phyloP scores from a whole-genome alignment of 2,329 filamentous ascomycete genomes.

The Xylaria sp. region DNA sequence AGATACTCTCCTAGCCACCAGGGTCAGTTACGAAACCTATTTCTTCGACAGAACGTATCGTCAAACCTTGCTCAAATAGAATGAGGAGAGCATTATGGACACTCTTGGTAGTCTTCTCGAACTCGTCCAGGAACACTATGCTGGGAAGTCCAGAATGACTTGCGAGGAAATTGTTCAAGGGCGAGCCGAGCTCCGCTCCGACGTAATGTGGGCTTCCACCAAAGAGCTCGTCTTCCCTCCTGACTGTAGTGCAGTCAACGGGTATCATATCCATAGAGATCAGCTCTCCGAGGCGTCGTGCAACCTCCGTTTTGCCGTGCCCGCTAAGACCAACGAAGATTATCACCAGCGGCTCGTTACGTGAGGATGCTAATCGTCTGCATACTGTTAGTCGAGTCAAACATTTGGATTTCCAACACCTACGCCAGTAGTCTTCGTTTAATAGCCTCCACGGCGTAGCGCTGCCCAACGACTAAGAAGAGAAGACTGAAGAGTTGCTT shows the following conservation, averaged over 20 bases:
- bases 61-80: slow-evolving; percentile 49
- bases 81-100: slow-evolving; percentile 51
- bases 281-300: slow-evolving; percentile 47
- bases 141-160: slow-evolving; percentile 42
- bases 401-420: too few species aligned
- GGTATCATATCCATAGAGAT: slow-evolving; percentile 45
- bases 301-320: slow-evolving; percentile 57
- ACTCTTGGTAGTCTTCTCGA: slow-evolving; percentile 51
- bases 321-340: slow-evolving; percentile 53
- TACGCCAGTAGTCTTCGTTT: too few species aligned
- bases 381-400: too few species aligned
- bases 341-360: slow-evolving; percentile 48
- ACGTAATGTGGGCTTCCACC: slow-evolving; percentile 46
- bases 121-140: slow-evolving; percentile 58
- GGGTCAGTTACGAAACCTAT: neutral
- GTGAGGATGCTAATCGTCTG: too few species aligned
- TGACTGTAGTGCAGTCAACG: slow-evolving; percentile 49
- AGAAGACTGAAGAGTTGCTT: too few species aligned
- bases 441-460: too few species aligned
- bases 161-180: slow-evolving; percentile 54
- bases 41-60: too few species aligned
- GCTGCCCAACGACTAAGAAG: too few species aligned
- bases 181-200: slow-evolving; percentile 45
- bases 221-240: slow-evolving; percentile 48
- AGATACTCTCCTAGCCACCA: slow-evolving; percentile 41